phyloP scores from a whole-genome alignment of 306 rosid genomes.

The Delonix regia region DNA sequence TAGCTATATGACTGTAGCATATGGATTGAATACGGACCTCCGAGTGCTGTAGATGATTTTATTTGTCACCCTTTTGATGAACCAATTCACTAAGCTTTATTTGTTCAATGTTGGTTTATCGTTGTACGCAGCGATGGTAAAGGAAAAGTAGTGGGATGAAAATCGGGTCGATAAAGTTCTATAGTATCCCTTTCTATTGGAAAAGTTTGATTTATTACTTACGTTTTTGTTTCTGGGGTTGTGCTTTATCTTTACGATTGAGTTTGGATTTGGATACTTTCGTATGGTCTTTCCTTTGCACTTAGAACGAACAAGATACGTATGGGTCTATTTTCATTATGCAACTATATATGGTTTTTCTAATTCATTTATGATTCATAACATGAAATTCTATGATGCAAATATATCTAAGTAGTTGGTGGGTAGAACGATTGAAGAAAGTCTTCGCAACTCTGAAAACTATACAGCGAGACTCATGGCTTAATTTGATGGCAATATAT shows the following conservation, averaged over 20 bases:
- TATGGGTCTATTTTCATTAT: not conserved
- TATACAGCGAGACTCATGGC: not conserved
- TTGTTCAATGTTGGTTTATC: not conserved
- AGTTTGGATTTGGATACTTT: not conserved
- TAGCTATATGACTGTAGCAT: not conserved
- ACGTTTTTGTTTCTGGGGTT: not conserved
- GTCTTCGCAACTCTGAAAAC: not conserved
- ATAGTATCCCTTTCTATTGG: not conserved
- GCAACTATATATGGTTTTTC: not conserved
- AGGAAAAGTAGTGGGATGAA: not conserved
- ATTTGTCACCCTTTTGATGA: slow-evolving; percentile 14
- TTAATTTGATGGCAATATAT: not conserved
- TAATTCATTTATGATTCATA: slow-evolving; percentile 4
- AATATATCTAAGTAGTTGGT: not conserved
- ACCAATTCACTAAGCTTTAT: not conserved
- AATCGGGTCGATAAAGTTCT: slow-evolving; percentile 23
- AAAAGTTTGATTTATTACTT: not conserved
- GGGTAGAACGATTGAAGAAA: not conserved
- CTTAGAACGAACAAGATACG: not conserved
- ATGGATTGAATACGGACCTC: not conserved
- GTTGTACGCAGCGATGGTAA: slow-evolving; percentile 1
- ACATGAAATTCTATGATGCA: not conserved
- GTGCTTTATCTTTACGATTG: not conserved
- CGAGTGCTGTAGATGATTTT: not conserved
- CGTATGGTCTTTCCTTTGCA: not conserved